Evolutionary conservation across 1,284 basidiomycete genomes (phyloP).

Genomic region (Naganishia liquefaciens): DNA sequence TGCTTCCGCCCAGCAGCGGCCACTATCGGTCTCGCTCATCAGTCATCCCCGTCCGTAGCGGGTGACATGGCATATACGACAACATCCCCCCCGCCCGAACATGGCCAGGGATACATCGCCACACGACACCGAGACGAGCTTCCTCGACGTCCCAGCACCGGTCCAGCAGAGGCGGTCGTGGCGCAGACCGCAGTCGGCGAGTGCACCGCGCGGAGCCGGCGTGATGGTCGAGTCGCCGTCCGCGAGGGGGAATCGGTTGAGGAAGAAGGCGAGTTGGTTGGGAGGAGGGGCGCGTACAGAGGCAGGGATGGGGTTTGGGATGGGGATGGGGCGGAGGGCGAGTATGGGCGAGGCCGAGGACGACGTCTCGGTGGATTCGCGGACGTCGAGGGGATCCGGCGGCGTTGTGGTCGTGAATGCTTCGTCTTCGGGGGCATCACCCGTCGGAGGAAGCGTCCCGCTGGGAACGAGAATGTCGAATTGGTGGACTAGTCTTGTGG

Average conservation of each 20-base stretch:
- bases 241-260: neutral
- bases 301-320: no score
- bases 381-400: neutral
- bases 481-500: neutral
- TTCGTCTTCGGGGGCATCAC: neutral
- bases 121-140: neutral
- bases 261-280: conserved; percentile 10
- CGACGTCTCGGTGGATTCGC: neutral
- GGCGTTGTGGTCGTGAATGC: neutral
- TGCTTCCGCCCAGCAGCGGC: no score
- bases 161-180: no score
- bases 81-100: no score
- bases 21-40: no score
- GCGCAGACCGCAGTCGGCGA: no score
- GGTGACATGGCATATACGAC: no score
- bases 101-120: no score
- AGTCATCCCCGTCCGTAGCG: no score
- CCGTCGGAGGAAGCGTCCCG: neutral
- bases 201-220: no score
- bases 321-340: neutral
- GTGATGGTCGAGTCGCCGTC: no score
- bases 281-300: neutral
- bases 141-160: conserved; percentile 8
- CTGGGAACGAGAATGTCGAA: conserved; percentile 1
- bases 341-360: neutral